Base-by-base conservation (phyloP, 2,329 filamentous ascomycete genomes). In the Shiraia sp. region DNA sequence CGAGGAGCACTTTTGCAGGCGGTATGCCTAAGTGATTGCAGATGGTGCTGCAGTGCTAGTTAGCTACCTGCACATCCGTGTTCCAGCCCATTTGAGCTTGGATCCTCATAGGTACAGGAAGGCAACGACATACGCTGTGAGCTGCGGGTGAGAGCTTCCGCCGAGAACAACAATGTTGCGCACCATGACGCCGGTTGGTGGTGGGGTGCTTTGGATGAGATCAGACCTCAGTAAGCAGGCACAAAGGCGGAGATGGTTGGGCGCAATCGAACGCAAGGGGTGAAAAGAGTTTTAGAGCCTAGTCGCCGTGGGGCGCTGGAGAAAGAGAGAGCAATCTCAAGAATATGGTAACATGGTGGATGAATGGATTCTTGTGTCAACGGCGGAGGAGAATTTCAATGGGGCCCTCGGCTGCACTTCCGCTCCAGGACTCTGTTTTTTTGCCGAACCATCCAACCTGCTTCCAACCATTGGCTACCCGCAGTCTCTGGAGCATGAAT, bases 121-220 rank as follows among this genome's bases (percentile, higher is more conserved):
- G 26, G 40, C 17, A 10, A 25, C 42, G 16, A 52, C 61, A 7
- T 61, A 64, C 60, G 95, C 86, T 54, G 89, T 88, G 56, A 97
- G 82, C 65, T 87, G 79, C 14, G 91, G 91, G 75, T 97, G 92
- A 63, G 91, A 96, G 69, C 88, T 93, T 48, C 93, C 92, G 59
- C 91, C 90, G 53, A 99, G 84, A 50, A 99, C 82, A 65, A 96
- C 89, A 55, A 99, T 90, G 71, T 96, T 96, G 71, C 91, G 87
- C 57, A 96, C 91, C 90, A 96, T 96, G 56, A 48, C 32, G 33
- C 17, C 29, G 28, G 32, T 40, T 29, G 33, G 32, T 32, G 37
- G 26, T 36, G 36, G 24, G 25, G 17, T 23, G 14, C 14, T 13
- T 6, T 4, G 6, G 22, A 29, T 40, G 29, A 15, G 30, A n/a